Evolutionary conservation across 179 eudicot genomes (phyloP), one percentile per base, ranked within the genome.

Genomic region (Gypsophila paniculata): DNA sequence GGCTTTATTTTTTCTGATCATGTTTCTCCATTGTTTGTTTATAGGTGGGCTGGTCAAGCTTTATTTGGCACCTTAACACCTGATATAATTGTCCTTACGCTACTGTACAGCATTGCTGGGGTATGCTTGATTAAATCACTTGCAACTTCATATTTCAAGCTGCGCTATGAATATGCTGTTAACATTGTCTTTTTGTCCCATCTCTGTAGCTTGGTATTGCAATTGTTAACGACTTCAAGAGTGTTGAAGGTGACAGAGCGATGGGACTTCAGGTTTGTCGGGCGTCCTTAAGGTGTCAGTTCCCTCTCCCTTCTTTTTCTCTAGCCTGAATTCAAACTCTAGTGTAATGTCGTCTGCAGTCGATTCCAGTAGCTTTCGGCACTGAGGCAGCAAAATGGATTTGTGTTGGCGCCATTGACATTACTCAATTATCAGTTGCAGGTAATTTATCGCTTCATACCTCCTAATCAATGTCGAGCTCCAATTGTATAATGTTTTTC

Each of bases 1-100:
- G 51, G 62, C 5, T 8, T 51, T 54, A 11, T 9, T 44, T 49
- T 49, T 60, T 61, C 44, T 19, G 36, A n/a, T 39, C 23, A 42
- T 53, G 21, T 10, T 44, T 38, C 13, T 22, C 73, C 68, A 61
- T 73, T 58, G 59, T 60, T 61, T 61, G 51, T 70, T 74, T 69
- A 23, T 73, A 94, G 99, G 99, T 94, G 99, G 99, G 99, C 99
- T 61, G 99, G 99, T 77, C 99, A 94, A 87, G 96, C 97, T 73
- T 84, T 94, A 69, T 94, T 94, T 81, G 99, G 99, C 69, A 94
- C 90, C 34, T 88, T 94, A 44, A 94, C 94, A 22, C 99, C 90
- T 61, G 99, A 94, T 72, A 72, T 94, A 62, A 71, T 94, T 64
- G 89, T 94, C 69, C 92, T 94, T 49, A 94, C 99, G 21, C 91